A percentile compares a stretch with the other conserved stretches of the same genome.
These are phyloP conservation scores for Dactylonectria estremocensis DNA, from an alignment of 2,329 filamentous ascomycete genomes.

Conservation along the genomic window DNA sequence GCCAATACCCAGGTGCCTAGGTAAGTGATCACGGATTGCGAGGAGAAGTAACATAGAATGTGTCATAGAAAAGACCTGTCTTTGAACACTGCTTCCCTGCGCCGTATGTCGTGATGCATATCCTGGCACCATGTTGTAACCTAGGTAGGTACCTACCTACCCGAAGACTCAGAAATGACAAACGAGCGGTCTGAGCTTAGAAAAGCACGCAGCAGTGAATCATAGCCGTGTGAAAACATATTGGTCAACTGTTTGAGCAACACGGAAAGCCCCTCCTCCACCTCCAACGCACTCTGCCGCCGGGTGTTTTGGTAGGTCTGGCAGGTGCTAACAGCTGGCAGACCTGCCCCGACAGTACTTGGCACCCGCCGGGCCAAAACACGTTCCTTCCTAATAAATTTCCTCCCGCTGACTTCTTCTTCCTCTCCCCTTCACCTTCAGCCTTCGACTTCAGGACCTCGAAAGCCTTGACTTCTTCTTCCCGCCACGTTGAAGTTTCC, in stretches of 20 bases:
- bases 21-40: neutral
- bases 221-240: neutral
- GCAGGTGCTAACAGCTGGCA: slow-evolving; percentile 24
- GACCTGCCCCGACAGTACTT: slow-evolving; percentile 1
- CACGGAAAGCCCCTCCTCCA: neutral
- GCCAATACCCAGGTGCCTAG: neutral
- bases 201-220: neutral
- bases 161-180: too few relatives aligned
- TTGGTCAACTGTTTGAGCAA: neutral
- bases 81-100: neutral
- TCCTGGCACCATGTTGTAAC: neutral
- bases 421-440: neutral
- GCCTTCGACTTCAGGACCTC: neutral
- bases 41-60: neutral
- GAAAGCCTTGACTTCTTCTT: too few relatives aligned
- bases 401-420: neutral
- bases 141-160: neutral
- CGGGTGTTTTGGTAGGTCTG: neutral
- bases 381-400: neutral
- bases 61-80: slow-evolving; percentile 29
- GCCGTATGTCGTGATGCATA: neutral
- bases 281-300: neutral
- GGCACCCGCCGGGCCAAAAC: neutral
- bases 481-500: too few relatives aligned
- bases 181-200: neutral